phyloP scores from a whole-genome alignment of 345 rosid species.

The Geranium brycei region DNA sequence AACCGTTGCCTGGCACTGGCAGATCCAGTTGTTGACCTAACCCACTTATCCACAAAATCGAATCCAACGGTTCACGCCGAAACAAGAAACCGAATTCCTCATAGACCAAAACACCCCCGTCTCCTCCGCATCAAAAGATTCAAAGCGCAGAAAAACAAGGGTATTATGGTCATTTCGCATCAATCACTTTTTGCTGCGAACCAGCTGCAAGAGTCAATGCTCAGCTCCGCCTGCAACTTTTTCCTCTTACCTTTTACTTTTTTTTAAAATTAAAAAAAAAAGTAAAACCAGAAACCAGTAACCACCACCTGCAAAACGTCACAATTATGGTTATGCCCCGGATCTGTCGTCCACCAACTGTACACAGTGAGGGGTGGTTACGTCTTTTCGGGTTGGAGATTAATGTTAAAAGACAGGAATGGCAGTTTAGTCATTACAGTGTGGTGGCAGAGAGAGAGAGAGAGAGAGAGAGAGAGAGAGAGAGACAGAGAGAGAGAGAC shows the following conservation, averaged over 20 bases:
- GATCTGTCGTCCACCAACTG: not conserved
- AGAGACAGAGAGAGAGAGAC: conserved; percentile 5
- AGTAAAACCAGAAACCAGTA: not conserved
- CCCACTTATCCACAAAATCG: not conserved
- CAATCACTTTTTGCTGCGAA: too few species aligned
- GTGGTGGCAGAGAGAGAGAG: conserved; percentile 13
- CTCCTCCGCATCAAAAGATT: not conserved
- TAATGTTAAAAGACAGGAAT: not conserved
- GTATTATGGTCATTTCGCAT: too few species aligned
- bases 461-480: conserved; percentile 10
- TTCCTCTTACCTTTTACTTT: too few species aligned
- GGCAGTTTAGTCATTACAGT: conserved; percentile 1
- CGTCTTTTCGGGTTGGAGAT: not conserved
- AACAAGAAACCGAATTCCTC: not conserved
- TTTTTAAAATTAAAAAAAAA: too few species aligned
- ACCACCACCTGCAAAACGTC: not conserved
- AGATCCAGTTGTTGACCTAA: not conserved
- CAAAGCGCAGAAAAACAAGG: too few species aligned
- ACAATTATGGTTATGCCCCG: not conserved
- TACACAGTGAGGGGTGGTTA: not conserved
- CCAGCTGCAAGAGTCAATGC: too few species aligned
- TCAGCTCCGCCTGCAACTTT: too few species aligned
- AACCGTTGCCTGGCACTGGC: not conserved
- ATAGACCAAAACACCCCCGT: not conserved
- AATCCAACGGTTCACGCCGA: not conserved